Percentiles rank a stretch among this genome's conserved stretches.
These are phyloP conservation scores for Pleurotus tuoliensis DNA, from an alignment of 768 basidiomycete genomes.

Conservation along the genomic window DNA sequence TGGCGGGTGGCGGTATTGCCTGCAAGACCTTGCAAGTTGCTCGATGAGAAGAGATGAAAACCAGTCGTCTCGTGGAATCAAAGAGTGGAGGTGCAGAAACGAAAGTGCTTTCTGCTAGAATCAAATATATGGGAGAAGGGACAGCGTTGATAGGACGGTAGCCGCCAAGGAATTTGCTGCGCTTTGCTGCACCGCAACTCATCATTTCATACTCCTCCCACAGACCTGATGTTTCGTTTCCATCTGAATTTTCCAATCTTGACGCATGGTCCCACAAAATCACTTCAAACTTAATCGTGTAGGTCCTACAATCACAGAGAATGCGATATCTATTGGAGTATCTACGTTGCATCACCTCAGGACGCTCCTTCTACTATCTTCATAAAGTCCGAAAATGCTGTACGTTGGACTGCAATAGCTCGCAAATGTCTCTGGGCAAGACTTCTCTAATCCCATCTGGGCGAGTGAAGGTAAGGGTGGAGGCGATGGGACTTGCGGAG, in stretches of 20 bases:
- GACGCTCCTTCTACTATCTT: conserved; percentile 34
- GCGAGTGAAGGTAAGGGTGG: conserved; percentile 68
- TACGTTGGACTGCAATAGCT: conserved; percentile 80
- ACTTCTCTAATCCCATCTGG: conserved; percentile 72
- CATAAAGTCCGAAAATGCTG: conserved; percentile 76
- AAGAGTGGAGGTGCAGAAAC: neutral
- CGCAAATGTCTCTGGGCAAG: conserved; percentile 56
- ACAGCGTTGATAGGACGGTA: neutral
- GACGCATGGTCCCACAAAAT: no score
- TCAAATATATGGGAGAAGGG: neutral
- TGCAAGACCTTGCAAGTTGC: neutral
- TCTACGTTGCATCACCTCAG: conserved; percentile 7
- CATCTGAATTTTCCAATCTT: neutral
- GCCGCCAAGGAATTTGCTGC: neutral
- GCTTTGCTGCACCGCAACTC: neutral
- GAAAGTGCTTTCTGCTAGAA: no score
- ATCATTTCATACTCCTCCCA: neutral
- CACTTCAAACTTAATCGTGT: no score
- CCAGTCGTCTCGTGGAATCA: conserved; percentile 7
- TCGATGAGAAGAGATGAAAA: conserved; percentile 1
- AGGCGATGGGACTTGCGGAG: conserved; percentile 78
- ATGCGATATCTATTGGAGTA: neutral
- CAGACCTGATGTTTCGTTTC: neutral
- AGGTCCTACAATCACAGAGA: no score
- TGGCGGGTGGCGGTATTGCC: neutral